Conservation (phyloP, 2,329 filamentous ascomycete species). For the Incumbomyces lentus region DNA sequence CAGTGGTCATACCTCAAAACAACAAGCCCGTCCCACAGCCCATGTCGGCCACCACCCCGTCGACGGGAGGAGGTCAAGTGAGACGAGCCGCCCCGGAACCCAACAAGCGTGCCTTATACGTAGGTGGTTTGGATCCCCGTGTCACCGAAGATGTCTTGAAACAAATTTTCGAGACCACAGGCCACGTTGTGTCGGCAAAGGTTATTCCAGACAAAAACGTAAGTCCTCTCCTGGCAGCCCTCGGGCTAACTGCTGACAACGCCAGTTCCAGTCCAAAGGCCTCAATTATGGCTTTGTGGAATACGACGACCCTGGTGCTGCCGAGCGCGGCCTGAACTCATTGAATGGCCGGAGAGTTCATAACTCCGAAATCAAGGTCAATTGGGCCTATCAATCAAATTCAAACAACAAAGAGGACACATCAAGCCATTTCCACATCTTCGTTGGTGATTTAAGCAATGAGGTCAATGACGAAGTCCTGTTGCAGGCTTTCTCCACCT, state of each 20-base stretch:
- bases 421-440: constrained; percentile 97
- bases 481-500: constrained; percentile 86
- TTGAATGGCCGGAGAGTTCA: constrained; percentile 92
- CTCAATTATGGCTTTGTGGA: constrained; percentile 99
- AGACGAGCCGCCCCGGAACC: constrained; percentile 91
- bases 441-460: constrained; percentile 93
- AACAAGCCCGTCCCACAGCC: constrained; percentile 90
- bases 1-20: constrained; percentile 82
- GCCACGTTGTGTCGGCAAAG: constrained; percentile 97
- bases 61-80: constrained; percentile 72
- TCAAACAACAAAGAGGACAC: constrained; percentile 91
- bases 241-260: constrained; percentile 1
- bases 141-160: constrained; percentile 93
- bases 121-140: constrained; percentile 85
- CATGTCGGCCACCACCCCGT: constrained; percentile 70
- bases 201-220: constrained; percentile 99
- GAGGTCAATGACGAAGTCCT: constrained; percentile 97
- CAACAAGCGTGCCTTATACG: constrained; percentile 95
- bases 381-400: constrained; percentile 99
- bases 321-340: constrained; percentile 93
- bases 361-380: constrained; percentile 95
- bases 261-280: constrained; percentile 65
- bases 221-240: constrained; percentile 35
- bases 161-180: constrained; percentile 97
- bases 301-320: constrained; percentile 93